Evolutionary conservation across 2,329 filamentous ascomycete species (phyloP), one percentile per base, ranked within the genome.

Genomic region (Beauveria medogensis): DNA sequence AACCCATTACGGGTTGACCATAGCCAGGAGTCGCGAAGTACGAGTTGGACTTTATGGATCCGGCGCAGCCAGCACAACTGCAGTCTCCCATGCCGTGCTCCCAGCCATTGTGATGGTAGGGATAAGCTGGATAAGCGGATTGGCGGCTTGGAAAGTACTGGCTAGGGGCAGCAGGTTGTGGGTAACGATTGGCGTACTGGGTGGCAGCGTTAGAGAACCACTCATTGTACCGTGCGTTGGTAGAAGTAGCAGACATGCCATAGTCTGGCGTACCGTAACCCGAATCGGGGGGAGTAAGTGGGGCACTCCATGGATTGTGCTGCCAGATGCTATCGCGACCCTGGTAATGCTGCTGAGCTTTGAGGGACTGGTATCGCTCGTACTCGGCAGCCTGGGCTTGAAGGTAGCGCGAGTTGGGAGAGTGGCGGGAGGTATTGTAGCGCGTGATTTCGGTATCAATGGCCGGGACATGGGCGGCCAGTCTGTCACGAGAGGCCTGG

Each of bases 261-360:
- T 84, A 83, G 65, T 85, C 82, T 5, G 83, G 83, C 0, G 82
- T 86, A 48, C 82, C 82, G 61, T 85, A 85, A 6, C 83, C 83
- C 22, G 83, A 85, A 64, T 85, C 83, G 1, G 83, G 83, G 2
- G 83, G 83, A 0, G 83, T 85, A 61, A 85, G 71, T 7, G 81
- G 81, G 53, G 78, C 77, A 14, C 71, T 73, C 77, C 77, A 75
- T 16, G 79, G 74, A 63, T 78, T 78, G 61, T 75, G 74, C 40
- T 73, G 67, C 75, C 80, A 80, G 2, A 73, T 70, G 14, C 72
- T 71, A 51, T 83, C 80, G 40, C 76, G 78, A 5, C 74, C 64
- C 44, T 76, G 75, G 65, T 80, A 83, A 41, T 72, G 69, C 48
- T 73, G 71, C 50, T 74, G 72, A 14, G 69, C 63, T 71, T 81